These are phyloP conservation scores for Barnettozyma salicaria DNA, from an alignment of 805 yeast genomes.

Conservation along the genomic window DNA sequence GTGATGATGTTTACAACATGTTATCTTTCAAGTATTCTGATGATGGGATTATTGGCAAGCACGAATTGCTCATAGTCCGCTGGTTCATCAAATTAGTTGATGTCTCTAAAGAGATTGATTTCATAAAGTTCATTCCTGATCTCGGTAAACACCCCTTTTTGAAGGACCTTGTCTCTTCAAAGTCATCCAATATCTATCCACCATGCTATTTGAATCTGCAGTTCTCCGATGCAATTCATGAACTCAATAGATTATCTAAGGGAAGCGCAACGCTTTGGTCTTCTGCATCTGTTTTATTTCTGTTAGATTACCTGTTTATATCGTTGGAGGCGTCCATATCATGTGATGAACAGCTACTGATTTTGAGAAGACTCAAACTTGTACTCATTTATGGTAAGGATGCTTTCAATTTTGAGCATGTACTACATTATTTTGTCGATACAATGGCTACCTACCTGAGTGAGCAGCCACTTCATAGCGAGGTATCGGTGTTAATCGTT, in stretches of 20 bases:
- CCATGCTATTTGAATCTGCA: slow-evolving; percentile 8
- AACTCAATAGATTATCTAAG: slow-evolving; percentile 8
- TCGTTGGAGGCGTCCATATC: slow-evolving; percentile 22
- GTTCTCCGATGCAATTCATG: slow-evolving; percentile 15
- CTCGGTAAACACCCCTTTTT: slow-evolving; percentile 1
- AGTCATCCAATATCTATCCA: slow-evolving; percentile 10
- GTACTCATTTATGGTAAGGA: slow-evolving; percentile 27
- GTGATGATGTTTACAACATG: slow-evolving; percentile 29
- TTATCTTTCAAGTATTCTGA: slow-evolving; percentile 16
- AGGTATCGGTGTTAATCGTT: slow-evolving; percentile 26
- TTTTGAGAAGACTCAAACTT: slow-evolving; percentile 35
- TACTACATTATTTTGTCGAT: slow-evolving; percentile 21
- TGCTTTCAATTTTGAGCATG: slow-evolving; percentile 12
- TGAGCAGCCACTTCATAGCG: slow-evolving; percentile 19
- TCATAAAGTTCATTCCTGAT: slow-evolving; percentile 16
- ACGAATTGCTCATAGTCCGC: slow-evolving; percentile 29
- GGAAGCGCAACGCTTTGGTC: slow-evolving; percentile 31
- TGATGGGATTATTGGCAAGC: slow-evolving; percentile 17
- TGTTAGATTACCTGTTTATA: slow-evolving; percentile 31
- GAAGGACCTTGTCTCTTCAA: slow-evolving; percentile 1
- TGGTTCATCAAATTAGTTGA: slow-evolving; percentile 38
- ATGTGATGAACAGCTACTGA: slow-evolving; percentile 21
- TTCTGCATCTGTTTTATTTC: slow-evolving; percentile 30
- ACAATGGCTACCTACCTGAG: slow-evolving; percentile 16
- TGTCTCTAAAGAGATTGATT: slow-evolving; percentile 27